phyloP scores from a whole-genome alignment of 352 stramenopile species.

The Pythium volutum region DNA sequence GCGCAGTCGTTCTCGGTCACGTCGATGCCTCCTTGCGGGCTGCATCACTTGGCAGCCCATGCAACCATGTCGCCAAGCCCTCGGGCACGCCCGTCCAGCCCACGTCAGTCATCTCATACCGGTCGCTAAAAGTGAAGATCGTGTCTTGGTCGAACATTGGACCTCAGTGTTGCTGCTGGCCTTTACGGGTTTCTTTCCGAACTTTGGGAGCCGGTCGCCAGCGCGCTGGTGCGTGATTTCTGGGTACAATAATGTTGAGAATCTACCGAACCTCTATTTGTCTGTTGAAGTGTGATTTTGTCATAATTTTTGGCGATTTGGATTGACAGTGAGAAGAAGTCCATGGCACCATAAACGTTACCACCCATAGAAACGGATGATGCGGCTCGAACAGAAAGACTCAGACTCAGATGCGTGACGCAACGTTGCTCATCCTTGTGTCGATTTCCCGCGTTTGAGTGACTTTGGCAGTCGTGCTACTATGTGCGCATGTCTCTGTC shows the following conservation, averaged over 20 bases:
- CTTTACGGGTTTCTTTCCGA: slow-evolving; percentile 86
- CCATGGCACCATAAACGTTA: too few relatives aligned
- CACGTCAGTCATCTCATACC: slow-evolving; percentile 53
- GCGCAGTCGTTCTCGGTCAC: slow-evolving; percentile 90
- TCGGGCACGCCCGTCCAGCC: slow-evolving; percentile 72
- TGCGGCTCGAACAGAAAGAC: background rate
- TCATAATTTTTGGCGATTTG: too few relatives aligned
- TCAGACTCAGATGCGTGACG: background rate
- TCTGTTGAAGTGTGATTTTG: too few relatives aligned
- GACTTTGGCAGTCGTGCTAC: background rate
- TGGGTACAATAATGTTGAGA: slow-evolving; percentile 86
- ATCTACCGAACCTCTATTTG: too few relatives aligned
- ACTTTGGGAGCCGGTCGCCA: slow-evolving; percentile 79
- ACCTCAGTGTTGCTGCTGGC: slow-evolving; percentile 89
- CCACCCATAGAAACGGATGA: background rate
- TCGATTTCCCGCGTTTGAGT: background rate
- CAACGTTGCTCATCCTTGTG: background rate
- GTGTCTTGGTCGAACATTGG: slow-evolving; percentile 94
- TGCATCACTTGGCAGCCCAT: slow-evolving; percentile 86
- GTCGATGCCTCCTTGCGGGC: slow-evolving; percentile 62
- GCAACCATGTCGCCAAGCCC: slow-evolving; percentile 85
- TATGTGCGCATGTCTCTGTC: background rate
- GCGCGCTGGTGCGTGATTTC: slow-evolving; percentile 85
- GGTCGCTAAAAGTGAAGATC: slow-evolving; percentile 34
- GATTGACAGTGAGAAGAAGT: too few relatives aligned